Evolutionary conservation across 1,139 yeast species (phyloP), one percentile per base, ranked within the genome.

Genomic region (Scheffersomyces segobiensis): DNA sequence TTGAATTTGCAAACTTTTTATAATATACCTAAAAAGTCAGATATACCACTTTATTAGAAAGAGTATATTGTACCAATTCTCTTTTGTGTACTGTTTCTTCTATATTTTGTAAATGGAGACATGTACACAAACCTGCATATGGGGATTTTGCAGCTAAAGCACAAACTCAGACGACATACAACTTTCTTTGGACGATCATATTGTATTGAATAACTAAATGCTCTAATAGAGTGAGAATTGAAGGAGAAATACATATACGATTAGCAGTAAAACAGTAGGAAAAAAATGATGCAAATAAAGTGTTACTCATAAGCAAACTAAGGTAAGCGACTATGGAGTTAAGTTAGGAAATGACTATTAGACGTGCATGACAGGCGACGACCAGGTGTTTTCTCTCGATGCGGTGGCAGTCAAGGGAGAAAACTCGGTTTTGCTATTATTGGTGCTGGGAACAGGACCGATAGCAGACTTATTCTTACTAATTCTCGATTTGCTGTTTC

Each of bases 341-440:
- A 32, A 32, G 42, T 32, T 32, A 32, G 42, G 24, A 20, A 48
- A 48, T 20, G 24, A 48, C 46, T 17, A 53, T 58, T 53, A 59
- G 17, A 59, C 59, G 57, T 63, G 63, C 63, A 63, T 62, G 51
- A 63, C 59, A 22, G 66, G 66, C 39, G 66, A 63, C 54, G 63
- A 57, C 66, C 66, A 63, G 14, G 19, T 48, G 24, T 48, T 48
- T 48, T 48, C 50, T 48, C 50, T 48, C 50, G 50, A 48, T 5
- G 50, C 50, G 8, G 50, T 58, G 52, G 59, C 53, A 32, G 57
- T 56, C 57, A 59, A 55, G 50, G 65, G 65, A 22, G 63, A 60
- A 53, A 60, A 61, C 48, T 61, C 64, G 46, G 60, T 52, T n/a
- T 59, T 57, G 48, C 61, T 61, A 21, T 52, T 55, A 50, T 57